A percentile compares a stretch with the other conserved stretches of the same genome.
Evolutionary conservation across 163 green algal species (phyloP).

Genomic region (Prototheca wickerhamii): DNA sequence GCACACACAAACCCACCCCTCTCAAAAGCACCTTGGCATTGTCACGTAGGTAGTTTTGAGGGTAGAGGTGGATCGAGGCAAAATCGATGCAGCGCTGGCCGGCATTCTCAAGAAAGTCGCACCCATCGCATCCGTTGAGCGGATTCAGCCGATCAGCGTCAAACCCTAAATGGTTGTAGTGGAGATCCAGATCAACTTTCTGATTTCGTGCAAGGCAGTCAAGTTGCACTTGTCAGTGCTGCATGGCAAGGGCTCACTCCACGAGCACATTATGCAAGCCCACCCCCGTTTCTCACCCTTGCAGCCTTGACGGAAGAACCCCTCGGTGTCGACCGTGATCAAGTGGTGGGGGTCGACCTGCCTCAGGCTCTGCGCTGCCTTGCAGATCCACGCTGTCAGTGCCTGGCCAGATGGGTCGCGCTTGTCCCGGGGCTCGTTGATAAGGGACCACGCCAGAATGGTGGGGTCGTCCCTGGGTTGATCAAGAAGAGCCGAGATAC

Average conservation of each 20-base stretch:
- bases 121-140: not conserved
- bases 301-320: constrained; percentile 23
- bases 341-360: constrained; percentile 37
- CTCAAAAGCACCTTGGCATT: not conserved
- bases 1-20: not conserved
- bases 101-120: not conserved
- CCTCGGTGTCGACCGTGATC: constrained; percentile 38
- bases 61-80: not conserved
- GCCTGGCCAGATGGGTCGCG: not conserved
- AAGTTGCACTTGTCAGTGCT: too few species aligned
- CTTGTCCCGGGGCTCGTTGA: constrained; percentile 36
- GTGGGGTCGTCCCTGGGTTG: constrained; percentile 22
- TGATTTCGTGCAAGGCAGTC: too few species aligned
- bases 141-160: not conserved
- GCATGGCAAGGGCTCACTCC: too few species aligned
- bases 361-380: constrained; percentile 38
- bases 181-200: not conserved
- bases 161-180: not conserved
- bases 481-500: too few species aligned
- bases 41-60: not conserved
- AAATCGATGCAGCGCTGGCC: not conserved
- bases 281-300: not conserved
- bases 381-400: constrained; percentile 23
- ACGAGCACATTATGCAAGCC: not conserved
- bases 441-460: constrained; percentile 45